phyloP scores from a whole-genome alignment of 2,329 filamentous ascomycete genomes.

The Alternaria brassicae region DNA sequence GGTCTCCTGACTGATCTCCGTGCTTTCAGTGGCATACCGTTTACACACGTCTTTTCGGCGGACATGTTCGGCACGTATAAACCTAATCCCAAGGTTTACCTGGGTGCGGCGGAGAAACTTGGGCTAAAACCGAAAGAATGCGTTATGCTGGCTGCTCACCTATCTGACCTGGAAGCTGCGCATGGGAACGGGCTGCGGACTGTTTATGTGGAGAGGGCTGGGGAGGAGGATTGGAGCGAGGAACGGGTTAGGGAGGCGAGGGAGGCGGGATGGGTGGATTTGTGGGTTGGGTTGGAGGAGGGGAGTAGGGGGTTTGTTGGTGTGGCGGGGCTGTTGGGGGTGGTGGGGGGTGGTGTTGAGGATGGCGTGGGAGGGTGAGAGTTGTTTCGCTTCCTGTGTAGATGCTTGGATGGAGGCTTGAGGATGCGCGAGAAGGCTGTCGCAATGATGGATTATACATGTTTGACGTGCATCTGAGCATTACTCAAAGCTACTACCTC shows the following conservation, averaged over 20 bases:
- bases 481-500: no score
- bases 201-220: conserved; percentile 73
- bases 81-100: conserved; percentile 71
- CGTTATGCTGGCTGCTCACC: conserved; percentile 79
- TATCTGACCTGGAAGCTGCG: conserved; percentile 72
- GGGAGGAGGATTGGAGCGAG: conserved; percentile 68
- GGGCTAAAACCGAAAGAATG: conserved; percentile 66
- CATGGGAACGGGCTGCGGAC: conserved; percentile 70
- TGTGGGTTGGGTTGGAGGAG: conserved; percentile 54
- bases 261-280: conserved; percentile 68
- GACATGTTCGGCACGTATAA: conserved; percentile 80
- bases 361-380: no score
- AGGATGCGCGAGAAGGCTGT: no score
- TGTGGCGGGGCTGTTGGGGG: conserved; percentile 52
- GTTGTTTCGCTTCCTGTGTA: no score
- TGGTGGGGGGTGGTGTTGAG: no score
- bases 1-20: conserved; percentile 70
- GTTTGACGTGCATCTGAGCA: no score
- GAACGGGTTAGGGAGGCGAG: conserved; percentile 61
- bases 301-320: conserved; percentile 58
- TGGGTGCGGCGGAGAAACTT: conserved; percentile 68
- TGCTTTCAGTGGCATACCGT: conserved; percentile 65
- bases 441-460: no score
- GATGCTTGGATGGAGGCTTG: no score
- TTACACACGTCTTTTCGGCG: conserved; percentile 68